These are phyloP conservation scores for Aspergillus baeticus DNA, from an alignment of 495 filamentous ascomycete species.

Conservation along the genomic window DNA sequence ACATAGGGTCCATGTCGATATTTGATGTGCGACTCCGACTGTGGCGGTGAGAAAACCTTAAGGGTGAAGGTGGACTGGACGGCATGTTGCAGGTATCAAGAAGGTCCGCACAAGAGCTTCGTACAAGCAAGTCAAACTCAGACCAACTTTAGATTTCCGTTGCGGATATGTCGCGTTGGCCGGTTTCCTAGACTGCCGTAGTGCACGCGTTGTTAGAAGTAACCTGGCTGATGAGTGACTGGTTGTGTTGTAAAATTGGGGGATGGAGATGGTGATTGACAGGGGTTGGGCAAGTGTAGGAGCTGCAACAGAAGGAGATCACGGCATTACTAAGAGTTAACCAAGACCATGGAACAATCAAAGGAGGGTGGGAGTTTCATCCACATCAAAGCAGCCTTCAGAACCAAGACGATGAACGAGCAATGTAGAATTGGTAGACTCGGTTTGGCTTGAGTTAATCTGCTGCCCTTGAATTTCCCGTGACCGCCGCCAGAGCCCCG, in stretches of 20 bases:
- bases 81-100: constrained; percentile 26
- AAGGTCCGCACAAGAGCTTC: not conserved
- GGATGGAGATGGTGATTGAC: not conserved
- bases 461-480: constrained; percentile 17
- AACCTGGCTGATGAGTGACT: not conserved
- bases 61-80: constrained; percentile 59
- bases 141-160: not conserved
- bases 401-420: not conserved
- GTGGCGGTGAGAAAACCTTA: constrained; percentile 60
- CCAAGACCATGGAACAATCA: not conserved
- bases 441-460: not conserved
- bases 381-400: not conserved
- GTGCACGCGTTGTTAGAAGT: not conserved
- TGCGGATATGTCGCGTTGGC: not conserved
- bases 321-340: not conserved
- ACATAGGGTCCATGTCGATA: constrained; percentile 54
- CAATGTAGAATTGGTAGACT: not conserved
- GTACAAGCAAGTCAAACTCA: not conserved
- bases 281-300: not conserved
- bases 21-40: constrained; percentile 46
- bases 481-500: constrained; percentile 29
- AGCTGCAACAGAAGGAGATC: not conserved
- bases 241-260: not conserved
- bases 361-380: not conserved
- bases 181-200: not conserved